phyloP scores from a whole-genome alignment of 169 alveolate genomes.

The Plasmodium gonderi region DNA sequence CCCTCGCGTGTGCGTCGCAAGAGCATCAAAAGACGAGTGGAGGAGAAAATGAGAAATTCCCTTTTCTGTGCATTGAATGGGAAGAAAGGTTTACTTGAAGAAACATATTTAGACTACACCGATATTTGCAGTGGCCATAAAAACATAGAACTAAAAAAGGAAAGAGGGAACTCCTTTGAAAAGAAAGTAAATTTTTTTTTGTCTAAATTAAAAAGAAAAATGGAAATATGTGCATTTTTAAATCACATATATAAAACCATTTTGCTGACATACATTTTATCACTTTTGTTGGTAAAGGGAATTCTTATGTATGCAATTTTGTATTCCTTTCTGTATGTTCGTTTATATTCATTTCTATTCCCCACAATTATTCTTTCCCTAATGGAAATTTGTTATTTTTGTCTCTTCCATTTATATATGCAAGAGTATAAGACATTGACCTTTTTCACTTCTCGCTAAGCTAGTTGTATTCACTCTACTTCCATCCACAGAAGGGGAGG shows the following conservation, averaged over 20 bases:
- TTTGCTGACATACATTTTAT: conserved; percentile 5
- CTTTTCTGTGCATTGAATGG: too few species aligned
- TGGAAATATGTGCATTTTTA: conserved; percentile 21
- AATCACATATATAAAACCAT: conserved; percentile 2
- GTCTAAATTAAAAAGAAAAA: conserved; percentile 23
- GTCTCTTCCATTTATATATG: conserved; percentile 23
- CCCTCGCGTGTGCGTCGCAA: too few species aligned
- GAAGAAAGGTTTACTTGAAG: too few species aligned
- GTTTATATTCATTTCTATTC: neutral
- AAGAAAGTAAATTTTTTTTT: conserved; percentile 5
- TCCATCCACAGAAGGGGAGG: too few species aligned
- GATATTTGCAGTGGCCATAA: neutral
- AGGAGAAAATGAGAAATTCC: too few species aligned
- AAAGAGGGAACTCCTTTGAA: neutral
- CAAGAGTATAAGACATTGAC: neutral
- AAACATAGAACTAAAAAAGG: neutral
- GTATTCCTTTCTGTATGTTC: neutral
- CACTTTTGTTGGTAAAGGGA: conserved; percentile 22
- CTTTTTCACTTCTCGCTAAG: neutral
- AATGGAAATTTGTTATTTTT: conserved; percentile 28
- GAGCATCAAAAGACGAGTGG: too few species aligned
- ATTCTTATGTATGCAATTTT: conserved; percentile 17
- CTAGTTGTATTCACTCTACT: neutral
- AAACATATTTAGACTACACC: too few species aligned
- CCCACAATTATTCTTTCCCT: neutral